Conservation (phyloP, 371 early-diverging fungal species). For the Rhizopus sp. region DNA sequence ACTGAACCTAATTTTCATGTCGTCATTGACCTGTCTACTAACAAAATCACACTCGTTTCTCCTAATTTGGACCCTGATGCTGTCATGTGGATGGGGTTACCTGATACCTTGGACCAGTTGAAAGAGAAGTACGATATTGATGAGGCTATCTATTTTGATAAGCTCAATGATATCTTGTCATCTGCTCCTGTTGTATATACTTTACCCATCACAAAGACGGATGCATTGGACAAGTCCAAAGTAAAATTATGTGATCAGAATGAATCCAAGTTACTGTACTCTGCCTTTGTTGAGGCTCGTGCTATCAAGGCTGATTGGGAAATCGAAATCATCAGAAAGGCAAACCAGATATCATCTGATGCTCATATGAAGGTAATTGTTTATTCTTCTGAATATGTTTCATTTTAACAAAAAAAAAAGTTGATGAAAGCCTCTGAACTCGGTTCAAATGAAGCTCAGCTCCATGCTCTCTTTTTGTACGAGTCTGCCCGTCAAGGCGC, state of each 20-base stretch:
- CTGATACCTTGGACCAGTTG: slow-evolving; percentile 53
- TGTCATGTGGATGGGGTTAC: slow-evolving; percentile 86
- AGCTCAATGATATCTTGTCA: slow-evolving; percentile 23
- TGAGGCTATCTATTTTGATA: slow-evolving; percentile 54
- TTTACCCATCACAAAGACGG: slow-evolving; percentile 29
- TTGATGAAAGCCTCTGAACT: slow-evolving; percentile 68
- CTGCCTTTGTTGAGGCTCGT: slow-evolving; percentile 77
- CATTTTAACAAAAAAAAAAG: slow-evolving; percentile 12
- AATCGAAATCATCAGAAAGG: slow-evolving; percentile 72
- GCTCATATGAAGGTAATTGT: slow-evolving; percentile 68
- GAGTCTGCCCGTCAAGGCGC: slow-evolving; percentile 71
- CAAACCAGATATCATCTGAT: slow-evolving; percentile 74
- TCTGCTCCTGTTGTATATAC: slow-evolving; percentile 42
- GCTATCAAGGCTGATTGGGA: slow-evolving; percentile 80
- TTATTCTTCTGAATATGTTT: too few relatives aligned
- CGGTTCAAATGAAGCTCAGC: slow-evolving; percentile 70
- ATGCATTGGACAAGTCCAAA: not conserved
- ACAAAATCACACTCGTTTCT: slow-evolving; percentile 65
- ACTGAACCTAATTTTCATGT: slow-evolving; percentile 77
- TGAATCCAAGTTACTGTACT: slow-evolving; percentile 39
- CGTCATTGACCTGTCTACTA: slow-evolving; percentile 66
- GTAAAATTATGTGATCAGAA: slow-evolving; percentile 29
- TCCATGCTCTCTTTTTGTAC: slow-evolving; percentile 79
- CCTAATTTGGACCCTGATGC: slow-evolving; percentile 73
- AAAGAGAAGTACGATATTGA: slow-evolving; percentile 65